phyloP scores from a whole-genome alignment of 2,329 filamentous ascomycete species.

The Aspergillus sp. region DNA sequence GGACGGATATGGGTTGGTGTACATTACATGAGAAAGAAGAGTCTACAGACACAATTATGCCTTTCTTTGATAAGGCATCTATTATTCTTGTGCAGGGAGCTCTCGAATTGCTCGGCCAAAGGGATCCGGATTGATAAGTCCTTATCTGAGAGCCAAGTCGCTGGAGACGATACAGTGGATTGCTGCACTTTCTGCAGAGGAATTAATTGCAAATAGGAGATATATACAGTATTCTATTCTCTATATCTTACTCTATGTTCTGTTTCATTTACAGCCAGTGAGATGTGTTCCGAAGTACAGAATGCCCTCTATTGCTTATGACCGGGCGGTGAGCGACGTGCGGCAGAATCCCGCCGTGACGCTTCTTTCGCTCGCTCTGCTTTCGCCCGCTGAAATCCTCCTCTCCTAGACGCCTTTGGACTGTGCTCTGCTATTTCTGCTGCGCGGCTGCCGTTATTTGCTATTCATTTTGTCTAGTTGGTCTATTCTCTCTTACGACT shows the following conservation, averaged over 20 bases:
- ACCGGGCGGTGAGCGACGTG: conserved; percentile 16
- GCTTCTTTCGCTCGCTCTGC: conserved; percentile 19
- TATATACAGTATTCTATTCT: neutral
- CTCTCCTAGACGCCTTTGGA: conserved; percentile 9
- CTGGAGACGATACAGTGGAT: neutral
- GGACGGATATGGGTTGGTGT: neutral
- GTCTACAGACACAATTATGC: neutral
- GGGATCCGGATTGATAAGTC: neutral
- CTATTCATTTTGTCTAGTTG: neutral
- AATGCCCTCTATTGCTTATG: neutral
- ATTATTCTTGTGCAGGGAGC: neutral
- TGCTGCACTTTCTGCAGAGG: neutral
- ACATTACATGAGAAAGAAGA: neutral
- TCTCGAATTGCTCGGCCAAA: neutral
- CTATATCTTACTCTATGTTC: neutral
- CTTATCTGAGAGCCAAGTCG: neutral
- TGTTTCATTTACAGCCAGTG: too few relatives aligned
- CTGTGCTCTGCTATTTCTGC: conserved; percentile 8
- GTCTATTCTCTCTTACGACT: conserved; percentile 1
- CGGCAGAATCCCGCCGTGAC: conserved; percentile 20
- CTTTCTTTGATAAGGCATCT: neutral
- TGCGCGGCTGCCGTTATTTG: neutral
- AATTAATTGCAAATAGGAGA: neutral
- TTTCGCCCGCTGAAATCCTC: conserved; percentile 12
- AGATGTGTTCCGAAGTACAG: neutral